Percentiles rank a stretch among this genome's conserved stretches.
Conservation (phyloP, 2,329 filamentous ascomycete species). For the Colletotrichum scovillei region DNA sequence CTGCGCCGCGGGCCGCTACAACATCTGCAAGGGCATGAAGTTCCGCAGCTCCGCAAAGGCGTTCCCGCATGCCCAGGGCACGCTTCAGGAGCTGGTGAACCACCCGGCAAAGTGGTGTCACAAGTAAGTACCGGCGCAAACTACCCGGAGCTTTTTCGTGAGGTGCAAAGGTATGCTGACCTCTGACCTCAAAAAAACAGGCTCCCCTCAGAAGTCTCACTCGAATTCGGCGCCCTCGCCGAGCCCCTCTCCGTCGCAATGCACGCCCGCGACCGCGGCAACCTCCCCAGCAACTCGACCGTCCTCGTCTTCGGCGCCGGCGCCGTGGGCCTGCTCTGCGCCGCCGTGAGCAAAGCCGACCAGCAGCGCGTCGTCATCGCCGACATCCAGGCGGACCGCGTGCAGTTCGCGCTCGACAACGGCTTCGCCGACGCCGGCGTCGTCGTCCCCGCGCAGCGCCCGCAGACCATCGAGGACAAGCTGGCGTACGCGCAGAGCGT, state of each 20-base stretch:
- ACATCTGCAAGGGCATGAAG: conserved; percentile 67
- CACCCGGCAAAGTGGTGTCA: conserved; percentile 69
- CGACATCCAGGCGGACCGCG: conserved; percentile 67
- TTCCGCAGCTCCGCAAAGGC: conserved; percentile 69
- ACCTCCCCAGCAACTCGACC: conserved; percentile 51
- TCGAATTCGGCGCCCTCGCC: conserved; percentile 66
- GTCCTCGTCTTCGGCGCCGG: conserved; percentile 71
- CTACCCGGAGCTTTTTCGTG: too few relatives aligned
- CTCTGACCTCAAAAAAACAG: conserved; percentile 41
- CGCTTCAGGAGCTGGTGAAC: conserved; percentile 66
- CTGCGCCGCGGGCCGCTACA: conserved; percentile 67
- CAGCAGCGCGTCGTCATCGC: conserved; percentile 62
- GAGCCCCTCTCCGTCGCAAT: conserved; percentile 71
- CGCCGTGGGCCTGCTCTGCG: conserved; percentile 69
- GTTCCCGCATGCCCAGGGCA: conserved; percentile 68
- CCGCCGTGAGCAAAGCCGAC: conserved; percentile 65
- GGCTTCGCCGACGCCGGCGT: conserved; percentile 66
- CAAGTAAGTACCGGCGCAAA: conserved; percentile 51
- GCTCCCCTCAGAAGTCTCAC: conserved; percentile 59
- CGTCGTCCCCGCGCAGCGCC: conserved; percentile 60
- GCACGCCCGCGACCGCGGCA: conserved; percentile 63
- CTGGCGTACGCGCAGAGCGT: conserved; percentile 62
- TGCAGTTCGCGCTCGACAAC: conserved; percentile 67
- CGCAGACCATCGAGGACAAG: conserved; percentile 64
- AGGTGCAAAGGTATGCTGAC: not conserved